Base-by-base conservation (phyloP, 164 flowering plant genomes). In the Sedum album region DNA sequence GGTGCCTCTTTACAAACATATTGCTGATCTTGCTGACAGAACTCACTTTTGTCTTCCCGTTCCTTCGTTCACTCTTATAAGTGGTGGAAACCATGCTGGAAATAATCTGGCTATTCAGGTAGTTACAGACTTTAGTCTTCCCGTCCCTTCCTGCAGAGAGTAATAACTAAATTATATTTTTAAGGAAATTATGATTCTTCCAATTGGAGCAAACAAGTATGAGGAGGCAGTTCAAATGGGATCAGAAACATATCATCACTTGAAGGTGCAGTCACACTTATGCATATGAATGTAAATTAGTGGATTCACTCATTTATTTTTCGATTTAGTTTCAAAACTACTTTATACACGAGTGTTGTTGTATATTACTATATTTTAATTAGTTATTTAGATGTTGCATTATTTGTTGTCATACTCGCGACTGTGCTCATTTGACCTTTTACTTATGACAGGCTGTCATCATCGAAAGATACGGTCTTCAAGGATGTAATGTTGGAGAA, bases 171-270 rank as follows among this genome's bases (percentile, higher is more conserved):
- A 69, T 66, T 46, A 60, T 68, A 57, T 73, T 66, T 8, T 64
- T 72, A 81, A 95, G 99, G 97, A 86, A 73, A 87, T 95, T 64
- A 87, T 88, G 96, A 83, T 95, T 82, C 85, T 92, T 39, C 99
- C 99, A 51, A 75, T 78, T 77, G 96, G 97, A 39, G 96, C 97
- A 31, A 77, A 49, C 71, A 79, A 81, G 68, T 95, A 86, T 83
- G 91, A 84, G 80, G 99, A 95, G 78, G 99, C 99, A 66, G 35
- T 91, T 80, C 91, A 82, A 75, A 90, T 91, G 88, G 97, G 97
- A 23, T 76, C 97, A 49, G 99, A 95, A 74, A 90, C 97, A 35
- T 95, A 90, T 81, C 97, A 95, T 75, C 97, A 90, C 78, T 78
- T 95, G 61, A 92, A 92, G 97, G 99, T 90, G 72, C 73, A 41